phyloP scores from a whole-genome alignment of 1,284 basidiomycete species.

The Ustilago shanxiensis region DNA sequence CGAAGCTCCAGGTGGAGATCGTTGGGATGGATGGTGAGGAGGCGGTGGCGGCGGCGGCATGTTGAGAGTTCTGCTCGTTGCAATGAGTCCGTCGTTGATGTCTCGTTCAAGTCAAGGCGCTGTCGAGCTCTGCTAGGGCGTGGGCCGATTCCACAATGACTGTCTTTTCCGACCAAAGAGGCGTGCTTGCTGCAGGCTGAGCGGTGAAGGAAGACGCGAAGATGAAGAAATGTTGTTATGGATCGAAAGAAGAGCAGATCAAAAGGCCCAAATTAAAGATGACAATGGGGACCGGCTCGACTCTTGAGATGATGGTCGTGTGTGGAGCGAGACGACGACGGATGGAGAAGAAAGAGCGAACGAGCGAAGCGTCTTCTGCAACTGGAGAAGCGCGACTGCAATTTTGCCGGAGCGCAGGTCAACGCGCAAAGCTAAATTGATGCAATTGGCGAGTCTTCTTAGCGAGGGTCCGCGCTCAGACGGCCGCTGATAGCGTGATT shows the following conservation, averaged over 20 bases:
- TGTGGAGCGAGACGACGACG: not conserved
- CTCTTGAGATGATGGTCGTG: conserved; percentile 6
- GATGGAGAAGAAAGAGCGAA: conserved; percentile 15
- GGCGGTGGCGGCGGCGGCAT: not conserved
- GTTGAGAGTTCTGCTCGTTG: not conserved
- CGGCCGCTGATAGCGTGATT: not conserved
- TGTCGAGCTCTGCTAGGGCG: not conserved
- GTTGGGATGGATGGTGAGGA: conserved; percentile 28
- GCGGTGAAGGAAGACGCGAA: not conserved
- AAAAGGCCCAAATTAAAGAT: not conserved
- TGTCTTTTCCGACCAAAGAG: not conserved
- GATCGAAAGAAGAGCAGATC: not conserved
- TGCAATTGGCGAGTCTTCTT: conserved; percentile 3
- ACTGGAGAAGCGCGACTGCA: conserved; percentile 20
- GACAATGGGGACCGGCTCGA: not conserved
- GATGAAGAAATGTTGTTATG: not conserved
- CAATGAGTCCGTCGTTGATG: not conserved
- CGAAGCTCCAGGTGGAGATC: conserved; percentile 36
- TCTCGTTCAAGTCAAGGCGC: not conserved
- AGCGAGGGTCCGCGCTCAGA: conserved; percentile 9
- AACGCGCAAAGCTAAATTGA: conserved; percentile 1
- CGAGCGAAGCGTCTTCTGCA: not conserved
- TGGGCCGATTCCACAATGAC: not conserved
- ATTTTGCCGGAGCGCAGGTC: conserved; percentile 13
- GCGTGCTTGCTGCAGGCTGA: not conserved